Evolutionary conservation across 129 eudicot genomes (phyloP).

Genomic region (Oenanthe sinensis): DNA sequence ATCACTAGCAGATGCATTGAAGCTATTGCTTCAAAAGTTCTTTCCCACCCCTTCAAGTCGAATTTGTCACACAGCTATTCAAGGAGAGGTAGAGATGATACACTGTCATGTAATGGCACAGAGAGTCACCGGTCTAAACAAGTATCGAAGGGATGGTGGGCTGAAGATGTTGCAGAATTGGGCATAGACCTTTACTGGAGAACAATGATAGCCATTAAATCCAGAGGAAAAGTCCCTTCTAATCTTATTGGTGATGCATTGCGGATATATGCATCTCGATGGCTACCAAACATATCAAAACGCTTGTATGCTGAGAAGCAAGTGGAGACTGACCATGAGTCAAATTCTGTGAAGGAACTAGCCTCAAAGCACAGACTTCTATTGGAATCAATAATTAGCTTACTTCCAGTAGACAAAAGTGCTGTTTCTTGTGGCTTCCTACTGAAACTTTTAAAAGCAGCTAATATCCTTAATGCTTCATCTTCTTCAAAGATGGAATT

Average conservation of each 20-base stretch:
- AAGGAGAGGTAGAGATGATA: constrained; percentile 45
- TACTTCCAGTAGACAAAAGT: constrained; percentile 61
- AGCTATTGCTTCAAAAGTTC: constrained; percentile 52
- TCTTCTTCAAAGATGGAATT: constrained; percentile 57
- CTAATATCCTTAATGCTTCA: constrained; percentile 52
- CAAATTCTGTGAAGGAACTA: constrained; percentile 21
- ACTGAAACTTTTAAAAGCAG: constrained; percentile 58
- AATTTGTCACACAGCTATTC: constrained; percentile 56
- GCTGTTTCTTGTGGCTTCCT: constrained; percentile 75
- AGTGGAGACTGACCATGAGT: background rate
- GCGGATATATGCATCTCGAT: constrained; percentile 57
- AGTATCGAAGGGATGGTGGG: constrained; percentile 74
- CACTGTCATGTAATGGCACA: constrained; percentile 29
- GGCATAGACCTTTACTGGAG: constrained; percentile 84
- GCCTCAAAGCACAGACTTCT: constrained; percentile 46
- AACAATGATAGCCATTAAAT: constrained; percentile 68
- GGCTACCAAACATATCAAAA: constrained; percentile 38
- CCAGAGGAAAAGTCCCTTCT: constrained; percentile 64
- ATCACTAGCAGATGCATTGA: constrained; percentile 70
- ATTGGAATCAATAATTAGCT: constrained; percentile 68
- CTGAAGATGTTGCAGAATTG: constrained; percentile 67
- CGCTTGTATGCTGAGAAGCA: constrained; percentile 3
- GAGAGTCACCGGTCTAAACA: constrained; percentile 22
- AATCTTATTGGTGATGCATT: constrained; percentile 71
- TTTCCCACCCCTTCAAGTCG: constrained; percentile 51